Evolutionary conservation across 1,139 yeast species (phyloP).

Genomic region (Blastobotrys aristatus): DNA sequence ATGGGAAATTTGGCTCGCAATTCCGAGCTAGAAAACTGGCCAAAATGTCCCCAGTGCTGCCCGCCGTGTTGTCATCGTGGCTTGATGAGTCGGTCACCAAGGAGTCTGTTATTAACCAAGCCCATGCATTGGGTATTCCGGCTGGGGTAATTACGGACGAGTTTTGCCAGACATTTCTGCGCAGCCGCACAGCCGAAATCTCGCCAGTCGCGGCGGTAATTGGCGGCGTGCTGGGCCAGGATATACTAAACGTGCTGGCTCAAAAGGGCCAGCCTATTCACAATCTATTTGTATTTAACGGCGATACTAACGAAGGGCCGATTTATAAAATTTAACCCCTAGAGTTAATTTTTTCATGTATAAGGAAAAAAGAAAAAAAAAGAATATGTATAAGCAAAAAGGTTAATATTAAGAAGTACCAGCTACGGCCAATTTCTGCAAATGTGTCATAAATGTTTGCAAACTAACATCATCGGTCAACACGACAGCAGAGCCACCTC

Average conservation of each 20-base stretch:
- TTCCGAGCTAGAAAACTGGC: conserved; percentile 52
- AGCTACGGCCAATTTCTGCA: conserved; percentile 73
- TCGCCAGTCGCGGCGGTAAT: conserved; percentile 83
- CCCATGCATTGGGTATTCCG: conserved; percentile 39
- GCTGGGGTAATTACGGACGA: conserved; percentile 34
- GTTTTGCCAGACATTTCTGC: conserved; percentile 23
- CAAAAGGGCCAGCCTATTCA: conserved; percentile 76
- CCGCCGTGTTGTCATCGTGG: conserved; percentile 55
- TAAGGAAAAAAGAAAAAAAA: background rate
- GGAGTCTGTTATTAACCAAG: conserved; percentile 9
- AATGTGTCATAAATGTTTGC: conserved; percentile 87
- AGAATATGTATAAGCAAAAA: background rate
- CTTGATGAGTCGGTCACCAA: conserved; percentile 1
- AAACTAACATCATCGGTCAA: conserved; percentile 92
- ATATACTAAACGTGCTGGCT: conserved; percentile 76
- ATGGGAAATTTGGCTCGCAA: conserved; percentile 28
- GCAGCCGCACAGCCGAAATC: conserved; percentile 54
- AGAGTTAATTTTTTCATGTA: too few relatives aligned
- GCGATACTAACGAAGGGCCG: conserved; percentile 67
- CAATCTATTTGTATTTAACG: conserved; percentile 74
- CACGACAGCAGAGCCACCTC: conserved; percentile 66
- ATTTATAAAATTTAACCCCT: conserved; percentile 46
- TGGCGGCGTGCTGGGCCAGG: conserved; percentile 91
- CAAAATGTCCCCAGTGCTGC: conserved; percentile 56
- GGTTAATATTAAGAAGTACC: conserved; percentile 31